These are phyloP conservation scores for Penicillium sp. DNA, from an alignment of 2,329 filamentous ascomycete species.

Conservation along the genomic window DNA sequence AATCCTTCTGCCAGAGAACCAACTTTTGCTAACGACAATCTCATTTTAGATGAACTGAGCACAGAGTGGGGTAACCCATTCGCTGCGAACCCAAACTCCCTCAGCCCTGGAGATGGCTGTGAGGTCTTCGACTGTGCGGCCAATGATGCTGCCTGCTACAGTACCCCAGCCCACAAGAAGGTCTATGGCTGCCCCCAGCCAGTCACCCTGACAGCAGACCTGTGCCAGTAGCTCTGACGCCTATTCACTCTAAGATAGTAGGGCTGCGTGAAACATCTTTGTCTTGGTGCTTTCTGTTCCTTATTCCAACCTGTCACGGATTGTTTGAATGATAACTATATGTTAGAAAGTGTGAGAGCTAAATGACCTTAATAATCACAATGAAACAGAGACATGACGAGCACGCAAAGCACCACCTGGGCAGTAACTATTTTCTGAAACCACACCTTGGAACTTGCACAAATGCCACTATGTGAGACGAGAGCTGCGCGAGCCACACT, in stretches of 20 bases:
- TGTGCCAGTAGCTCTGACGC: slow-evolving; percentile 20
- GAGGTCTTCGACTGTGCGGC: slow-evolving; percentile 26
- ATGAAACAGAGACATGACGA: neutral
- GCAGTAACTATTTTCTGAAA: too few species aligned
- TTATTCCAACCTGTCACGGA: slow-evolving; percentile 3
- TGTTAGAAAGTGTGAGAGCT: neutral
- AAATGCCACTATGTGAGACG: too few species aligned
- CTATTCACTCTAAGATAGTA: slow-evolving; percentile 4
- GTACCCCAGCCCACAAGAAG: slow-evolving; percentile 27
- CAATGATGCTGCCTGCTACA: slow-evolving; percentile 26
- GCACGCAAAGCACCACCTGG: too few species aligned
- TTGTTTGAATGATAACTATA: neutral
- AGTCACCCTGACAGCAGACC: slow-evolving; percentile 21
- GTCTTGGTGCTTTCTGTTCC: slow-evolving; percentile 1
- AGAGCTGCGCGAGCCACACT: too few species aligned
- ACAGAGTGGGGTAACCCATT: slow-evolving; percentile 29
- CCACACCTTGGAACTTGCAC: too few species aligned
- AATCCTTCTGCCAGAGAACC: slow-evolving; percentile 4
- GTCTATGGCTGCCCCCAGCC: slow-evolving; percentile 27
- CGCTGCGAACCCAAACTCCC: slow-evolving; percentile 22
- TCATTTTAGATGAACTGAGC: slow-evolving; percentile 25
- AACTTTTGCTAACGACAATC: slow-evolving; percentile 9
- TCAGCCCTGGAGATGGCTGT: slow-evolving; percentile 27
- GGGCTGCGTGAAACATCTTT: slow-evolving; percentile 3
- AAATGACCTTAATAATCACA: slow-evolving; percentile 5